A percentile compares a stretch with the other conserved stretches of the same genome.
Evolutionary conservation across 1,284 basidiomycete genomes (phyloP).

Genomic region (Boletus smithii): DNA sequence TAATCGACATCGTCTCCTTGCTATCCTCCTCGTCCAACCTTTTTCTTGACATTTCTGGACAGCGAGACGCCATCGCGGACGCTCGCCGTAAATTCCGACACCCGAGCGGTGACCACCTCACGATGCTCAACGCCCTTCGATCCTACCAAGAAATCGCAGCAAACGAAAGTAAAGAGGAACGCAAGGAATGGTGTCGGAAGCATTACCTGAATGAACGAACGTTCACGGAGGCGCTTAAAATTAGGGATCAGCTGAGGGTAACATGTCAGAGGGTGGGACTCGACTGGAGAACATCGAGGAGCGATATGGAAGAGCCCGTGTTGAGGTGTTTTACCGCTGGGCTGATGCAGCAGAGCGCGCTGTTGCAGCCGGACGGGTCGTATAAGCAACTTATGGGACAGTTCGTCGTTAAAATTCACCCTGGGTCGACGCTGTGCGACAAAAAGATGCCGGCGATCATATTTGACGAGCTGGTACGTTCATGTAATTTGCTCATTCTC

Average conservation of each 20-base stretch:
- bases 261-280: constrained; percentile 63
- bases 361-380: constrained; percentile 77
- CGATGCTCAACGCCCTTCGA: constrained; percentile 80
- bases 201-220: constrained; percentile 86
- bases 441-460: constrained; percentile 83
- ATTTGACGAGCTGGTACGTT: constrained; percentile 84
- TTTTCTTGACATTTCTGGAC: constrained; percentile 67
- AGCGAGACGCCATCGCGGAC: constrained; percentile 67
- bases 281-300: constrained; percentile 58
- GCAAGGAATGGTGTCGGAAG: constrained; percentile 77
- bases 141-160: constrained; percentile 66
- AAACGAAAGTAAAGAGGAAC: constrained; percentile 44
- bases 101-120: constrained; percentile 87
- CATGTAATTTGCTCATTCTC: not conserved
- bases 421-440: constrained; percentile 74
- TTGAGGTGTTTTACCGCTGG: constrained; percentile 70
- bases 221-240: constrained; percentile 79
- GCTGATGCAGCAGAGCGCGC: constrained; percentile 77
- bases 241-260: constrained; percentile 75
- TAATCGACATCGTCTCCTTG: constrained; percentile 78
- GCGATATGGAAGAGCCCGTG: constrained; percentile 56
- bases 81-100: constrained; percentile 79
- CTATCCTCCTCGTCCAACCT: constrained; percentile 74
- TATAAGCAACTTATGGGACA: constrained; percentile 83
- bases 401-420: constrained; percentile 87